These are phyloP conservation scores for Acidomyces sp. DNA, from an alignment of 495 filamentous ascomycete genomes.

Conservation along the genomic window DNA sequence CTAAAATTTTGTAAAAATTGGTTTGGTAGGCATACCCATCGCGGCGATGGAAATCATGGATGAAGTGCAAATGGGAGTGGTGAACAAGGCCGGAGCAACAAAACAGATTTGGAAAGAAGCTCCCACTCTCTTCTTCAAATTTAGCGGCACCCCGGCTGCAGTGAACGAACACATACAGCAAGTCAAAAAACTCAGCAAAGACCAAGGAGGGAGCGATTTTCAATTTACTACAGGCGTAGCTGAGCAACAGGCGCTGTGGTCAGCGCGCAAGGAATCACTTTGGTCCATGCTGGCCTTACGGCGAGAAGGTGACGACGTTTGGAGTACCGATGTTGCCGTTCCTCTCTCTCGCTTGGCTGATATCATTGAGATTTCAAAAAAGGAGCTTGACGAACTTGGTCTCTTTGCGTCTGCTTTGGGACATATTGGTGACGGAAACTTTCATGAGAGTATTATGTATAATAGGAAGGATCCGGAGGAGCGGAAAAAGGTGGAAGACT, in stretches of 20 bases:
- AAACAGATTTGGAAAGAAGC: conserved; percentile 58
- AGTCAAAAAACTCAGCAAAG: conserved; percentile 51
- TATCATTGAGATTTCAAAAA: conserved; percentile 81
- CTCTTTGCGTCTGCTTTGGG: conserved; percentile 77
- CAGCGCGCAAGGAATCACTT: conserved; percentile 65
- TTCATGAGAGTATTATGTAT: conserved; percentile 83
- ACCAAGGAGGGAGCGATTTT: conserved; percentile 51
- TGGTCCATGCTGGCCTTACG: conserved; percentile 65
- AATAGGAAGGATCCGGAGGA: conserved; percentile 53
- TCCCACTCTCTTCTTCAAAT: conserved; percentile 77
- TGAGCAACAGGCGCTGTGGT: conserved; percentile 62
- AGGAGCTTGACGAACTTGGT: conserved; percentile 72
- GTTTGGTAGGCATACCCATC: conserved; percentile 59
- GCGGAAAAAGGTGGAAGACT: conserved; percentile 56
- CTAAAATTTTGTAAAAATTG: too few species aligned
- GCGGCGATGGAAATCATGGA: conserved; percentile 77
- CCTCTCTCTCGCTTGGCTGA: conserved; percentile 76
- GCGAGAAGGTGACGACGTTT: conserved; percentile 47
- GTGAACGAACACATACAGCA: conserved; percentile 54
- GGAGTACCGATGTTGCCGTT: conserved; percentile 79
- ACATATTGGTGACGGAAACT: conserved; percentile 68
- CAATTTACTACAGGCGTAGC: conserved; percentile 56
- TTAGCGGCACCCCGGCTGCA: conserved; percentile 55
- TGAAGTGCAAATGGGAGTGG: conserved; percentile 66
- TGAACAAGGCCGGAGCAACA: conserved; percentile 59